Conservation (phyloP, 305 asterid species). For the Solanum hybrid region DNA sequence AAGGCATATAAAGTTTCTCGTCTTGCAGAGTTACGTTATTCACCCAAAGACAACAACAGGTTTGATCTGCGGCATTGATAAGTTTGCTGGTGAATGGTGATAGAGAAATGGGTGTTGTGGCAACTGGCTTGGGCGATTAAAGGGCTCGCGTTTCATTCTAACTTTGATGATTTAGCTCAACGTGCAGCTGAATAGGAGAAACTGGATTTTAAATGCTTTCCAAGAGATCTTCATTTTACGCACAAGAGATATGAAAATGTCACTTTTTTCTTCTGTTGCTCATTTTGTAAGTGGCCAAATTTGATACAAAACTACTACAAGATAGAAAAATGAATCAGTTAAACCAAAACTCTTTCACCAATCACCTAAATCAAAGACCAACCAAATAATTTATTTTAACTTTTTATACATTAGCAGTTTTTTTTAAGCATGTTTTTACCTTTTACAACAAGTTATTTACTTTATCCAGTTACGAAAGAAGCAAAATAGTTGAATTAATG, state of each 20-base stretch:
- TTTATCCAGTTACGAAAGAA: background rate
- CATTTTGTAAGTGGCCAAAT: background rate
- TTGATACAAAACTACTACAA: background rate
- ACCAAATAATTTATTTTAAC: background rate
- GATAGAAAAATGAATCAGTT: background rate
- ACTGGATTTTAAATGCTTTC: background rate
- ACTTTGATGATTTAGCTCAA: background rate
- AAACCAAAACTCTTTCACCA: background rate
- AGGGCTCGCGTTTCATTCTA: slow-evolving; percentile 46
- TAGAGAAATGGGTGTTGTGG: slow-evolving; percentile 64
- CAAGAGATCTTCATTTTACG: background rate
- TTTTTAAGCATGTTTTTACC: background rate
- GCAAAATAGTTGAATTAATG: background rate
- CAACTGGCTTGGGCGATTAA: slow-evolving; percentile 66
- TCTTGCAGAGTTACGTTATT: too few species aligned
- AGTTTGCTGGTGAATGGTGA: slow-evolving; percentile 32
- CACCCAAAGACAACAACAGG: too few species aligned
- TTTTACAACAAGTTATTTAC: background rate
- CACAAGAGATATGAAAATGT: background rate
- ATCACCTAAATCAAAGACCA: background rate
- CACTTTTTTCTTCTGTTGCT: background rate
- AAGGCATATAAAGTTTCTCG: too few species aligned
- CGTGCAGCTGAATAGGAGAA: background rate
- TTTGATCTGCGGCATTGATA: slow-evolving; percentile 62
- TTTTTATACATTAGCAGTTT: background rate